Base-by-base conservation (phyloP, 495 filamentous ascomycete species). In the Podospora didyma region DNA sequence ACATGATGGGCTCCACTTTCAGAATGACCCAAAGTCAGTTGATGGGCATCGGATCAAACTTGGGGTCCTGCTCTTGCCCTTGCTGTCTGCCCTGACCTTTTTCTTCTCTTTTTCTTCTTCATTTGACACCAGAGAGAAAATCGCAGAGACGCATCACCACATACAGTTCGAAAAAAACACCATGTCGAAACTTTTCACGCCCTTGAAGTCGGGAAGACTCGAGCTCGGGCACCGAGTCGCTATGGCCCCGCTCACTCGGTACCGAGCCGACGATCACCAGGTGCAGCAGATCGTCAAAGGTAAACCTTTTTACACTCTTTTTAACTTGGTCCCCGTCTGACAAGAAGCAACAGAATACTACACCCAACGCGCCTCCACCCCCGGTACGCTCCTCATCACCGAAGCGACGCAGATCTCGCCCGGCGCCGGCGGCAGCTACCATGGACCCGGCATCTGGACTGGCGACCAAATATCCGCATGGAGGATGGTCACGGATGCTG, bases 221-320 rank as follows among this genome's bases (percentile, higher is more conserved):
- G 75, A 66, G 14, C 80, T 84, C 42, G 65, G 69, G 31, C 80
- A 85, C 64, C 79, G 80, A 37, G 64, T 84, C 44, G 69, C 78
- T 14, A 75, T 82, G 70, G 80, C 80, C 3, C 82, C 81, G 2
- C 53, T 84, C 56, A 86, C 81, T 39, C 75, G 81, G 26, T 78
- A 79, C 53, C 77, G 82, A 9, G 75, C 73, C 24, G 71, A 70
- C 28, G 71, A 70, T 24, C 55, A 71, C 39, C 56, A 46, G 17
- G 59, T 62, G 10, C 59, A 54, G 11, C 26, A 26, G 2, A 49
- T 53, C 2, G 19, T 58, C n/a, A n/a, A n/a, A n/a, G n/a, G n/a
- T n/a, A n/a, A n/a, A n/a, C n/a, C n/a, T n/a, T n/a, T n/a, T n/a
- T n/a, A n/a, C n/a, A n/a, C n/a, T n/a, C n/a, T n/a, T n/a, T n/a